Evolutionary conservation across 2,329 filamentous ascomycete genomes (phyloP).

Genomic region (Colletotrichum acutatum): DNA sequence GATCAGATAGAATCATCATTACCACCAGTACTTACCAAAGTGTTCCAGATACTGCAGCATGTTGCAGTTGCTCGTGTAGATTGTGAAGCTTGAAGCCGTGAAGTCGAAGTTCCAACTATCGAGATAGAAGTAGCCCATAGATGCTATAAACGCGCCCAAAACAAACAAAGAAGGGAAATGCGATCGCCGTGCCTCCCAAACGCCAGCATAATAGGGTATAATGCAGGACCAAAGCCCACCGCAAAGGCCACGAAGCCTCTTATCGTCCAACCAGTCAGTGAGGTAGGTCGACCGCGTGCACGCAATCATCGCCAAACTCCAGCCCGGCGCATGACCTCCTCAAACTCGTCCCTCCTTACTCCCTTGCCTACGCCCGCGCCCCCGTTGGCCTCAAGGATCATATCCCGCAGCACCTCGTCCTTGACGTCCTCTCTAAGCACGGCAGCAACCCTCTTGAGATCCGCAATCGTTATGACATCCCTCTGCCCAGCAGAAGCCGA

Average conservation of each 20-base stretch:
- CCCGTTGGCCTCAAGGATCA: slow-evolving; percentile 94
- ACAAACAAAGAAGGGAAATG: not conserved
- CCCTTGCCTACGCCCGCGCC: slow-evolving; percentile 77
- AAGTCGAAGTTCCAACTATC: not conserved
- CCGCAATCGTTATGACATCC: slow-evolving; percentile 78
- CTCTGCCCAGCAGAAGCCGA: not conserved
- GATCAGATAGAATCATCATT: slow-evolving; percentile 30
- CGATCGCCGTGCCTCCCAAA: not conserved
- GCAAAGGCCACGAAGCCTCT: not conserved
- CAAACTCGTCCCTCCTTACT: slow-evolving; percentile 84
- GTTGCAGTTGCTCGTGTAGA: not conserved
- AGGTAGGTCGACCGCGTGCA: not conserved
- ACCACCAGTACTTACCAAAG: slow-evolving; percentile 5
- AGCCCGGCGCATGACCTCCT: slow-evolving; percentile 84
- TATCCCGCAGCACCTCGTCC: slow-evolving; percentile 87
- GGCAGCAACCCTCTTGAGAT: slow-evolving; percentile 82
- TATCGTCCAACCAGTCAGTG: not conserved
- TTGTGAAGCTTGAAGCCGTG: not conserved
- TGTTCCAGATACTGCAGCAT: not conserved
- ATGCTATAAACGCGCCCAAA: not conserved
- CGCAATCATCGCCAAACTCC: slow-evolving; percentile 78
- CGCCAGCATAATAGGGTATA: slow-evolving; percentile 30
- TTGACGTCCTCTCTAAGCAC: slow-evolving; percentile 86
- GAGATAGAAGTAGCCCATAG: not conserved
- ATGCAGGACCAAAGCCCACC: slow-evolving; percentile 8